Base-by-base conservation (phyloP, 441 rosid species). In the Syzygium syzygioides region DNA sequence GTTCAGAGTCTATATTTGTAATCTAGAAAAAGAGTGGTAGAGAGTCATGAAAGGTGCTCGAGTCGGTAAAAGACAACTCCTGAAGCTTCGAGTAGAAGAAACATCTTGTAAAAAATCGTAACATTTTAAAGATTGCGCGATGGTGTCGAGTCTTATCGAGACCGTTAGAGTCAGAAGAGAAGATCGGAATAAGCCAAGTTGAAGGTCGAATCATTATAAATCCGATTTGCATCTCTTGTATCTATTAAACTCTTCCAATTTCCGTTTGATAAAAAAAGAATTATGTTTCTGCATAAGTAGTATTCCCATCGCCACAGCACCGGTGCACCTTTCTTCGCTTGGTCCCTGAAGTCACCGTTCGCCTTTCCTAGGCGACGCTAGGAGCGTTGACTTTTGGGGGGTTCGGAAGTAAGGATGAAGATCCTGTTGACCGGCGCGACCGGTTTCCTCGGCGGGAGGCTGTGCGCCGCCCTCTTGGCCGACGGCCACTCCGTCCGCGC, bases 381-480 rank as follows among this genome's bases (percentile, higher is more conserved):
- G 52, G 52, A 23, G 52, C 83, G 13, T 37, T 76, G 52, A 37
- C 26, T 20, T 53, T 37, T n/a, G 4, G 4, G 4, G 28, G 32
- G 53, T 30, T 9, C 48, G 32, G 3, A 34, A 48, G 45, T 85
- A 53, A 91, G 17, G 2, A 97, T 91, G 99, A 95, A 94, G 93
- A 91, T 96, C 48, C 85, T 95, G 71, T 95, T 95, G 60, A 96
- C 98, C 86, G 99, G 99, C 89, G 94, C 98, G n/a, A 92, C 98
- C 66, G 99, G 99, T 85, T 97, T 92, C 95, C 85, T 97, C 12
- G 99, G 99, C 50, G 95, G 95, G 37, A 94, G 94, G 90, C 94
- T 97, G 11, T 96, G 98, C 93, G 94, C 91, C 91, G 94, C 93
- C 32, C 96, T 97, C 37, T 92, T 94, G 79, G 90, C 90, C 85